Percentiles rank a stretch among this genome's conserved stretches.
phyloP scores from a whole-genome alignment of 208 protist genomes.

The Naegleria lovaniensis region DNA sequence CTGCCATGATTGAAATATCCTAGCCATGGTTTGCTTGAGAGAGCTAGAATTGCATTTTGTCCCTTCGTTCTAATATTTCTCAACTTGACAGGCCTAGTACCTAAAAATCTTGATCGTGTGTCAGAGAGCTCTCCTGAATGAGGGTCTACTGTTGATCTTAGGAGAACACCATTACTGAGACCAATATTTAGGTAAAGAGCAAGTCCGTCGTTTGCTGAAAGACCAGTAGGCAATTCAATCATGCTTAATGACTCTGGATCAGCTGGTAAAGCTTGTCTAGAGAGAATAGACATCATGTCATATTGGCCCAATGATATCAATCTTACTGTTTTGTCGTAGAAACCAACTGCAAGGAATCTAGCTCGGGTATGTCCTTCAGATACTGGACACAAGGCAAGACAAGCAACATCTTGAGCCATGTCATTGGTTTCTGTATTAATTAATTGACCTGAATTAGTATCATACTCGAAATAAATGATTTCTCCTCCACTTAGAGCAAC shows the following conservation, averaged over 20 bases:
- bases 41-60: constrained; percentile 59
- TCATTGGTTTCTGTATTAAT: constrained; percentile 60
- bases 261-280: constrained; percentile 39
- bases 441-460: constrained; percentile 50
- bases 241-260: constrained; percentile 33
- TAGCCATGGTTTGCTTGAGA: constrained; percentile 70
- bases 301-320: constrained; percentile 63
- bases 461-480: constrained; percentile 82
- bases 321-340: constrained; percentile 35
- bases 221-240: constrained; percentile 26
- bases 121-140: constrained; percentile 61
- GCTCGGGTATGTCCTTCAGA: constrained; percentile 45
- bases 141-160: constrained; percentile 59
- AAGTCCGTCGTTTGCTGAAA: constrained; percentile 27
- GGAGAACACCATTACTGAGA: constrained; percentile 67
- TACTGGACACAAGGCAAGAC: constrained; percentile 56
- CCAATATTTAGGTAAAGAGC: constrained; percentile 64
- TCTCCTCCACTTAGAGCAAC: constrained; percentile 62
- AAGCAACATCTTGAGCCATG: constrained; percentile 49
- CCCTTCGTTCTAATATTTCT: constrained; percentile 35
- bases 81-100: constrained; percentile 46
- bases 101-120: constrained; percentile 50
- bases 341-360: constrained; percentile 58
- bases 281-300: constrained; percentile 45
- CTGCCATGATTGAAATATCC: constrained; percentile 49